Percentiles rank a stretch among this genome's conserved stretches.
Evolutionary conservation across 345 rosid genomes (phyloP).

Genomic region (Sisymbrium irio): DNA sequence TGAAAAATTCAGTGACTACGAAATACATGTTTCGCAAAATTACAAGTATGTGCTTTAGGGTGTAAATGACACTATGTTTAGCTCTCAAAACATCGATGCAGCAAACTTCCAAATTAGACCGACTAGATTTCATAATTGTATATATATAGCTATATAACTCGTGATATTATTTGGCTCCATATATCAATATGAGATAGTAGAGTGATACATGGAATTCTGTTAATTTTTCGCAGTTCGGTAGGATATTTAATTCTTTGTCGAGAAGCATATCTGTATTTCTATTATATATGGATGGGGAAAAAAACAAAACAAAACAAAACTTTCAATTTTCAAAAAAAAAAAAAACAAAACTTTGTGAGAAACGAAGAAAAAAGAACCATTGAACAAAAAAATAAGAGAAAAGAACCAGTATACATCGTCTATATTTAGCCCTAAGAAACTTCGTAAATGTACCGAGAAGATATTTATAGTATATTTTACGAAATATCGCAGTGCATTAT

Average conservation of each 20-base stretch:
- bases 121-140: background rate
- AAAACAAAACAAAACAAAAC: too few relatives aligned
- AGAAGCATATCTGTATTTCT: background rate
- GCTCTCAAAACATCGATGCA: slow-evolving; percentile 1
- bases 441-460: background rate
- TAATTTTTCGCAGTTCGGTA: background rate
- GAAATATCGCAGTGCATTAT: background rate
- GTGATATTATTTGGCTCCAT: background rate
- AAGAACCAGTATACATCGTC: background rate
- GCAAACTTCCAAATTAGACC: slow-evolving; percentile 18
- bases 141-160: background rate
- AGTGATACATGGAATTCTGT: background rate
- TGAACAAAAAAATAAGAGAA: background rate
- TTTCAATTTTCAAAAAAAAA: too few relatives aligned
- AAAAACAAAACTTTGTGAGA: background rate
- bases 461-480: background rate
- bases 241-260: background rate
- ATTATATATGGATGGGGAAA: background rate
- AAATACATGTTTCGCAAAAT: background rate
- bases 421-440: background rate
- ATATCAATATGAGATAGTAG: background rate
- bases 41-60: background rate
- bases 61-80: background rate
- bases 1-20: background rate
- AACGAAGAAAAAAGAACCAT: background rate